phyloP scores from a whole-genome alignment of 2,329 filamentous ascomycete species.

The Aspergillus fumigatus region DNA sequence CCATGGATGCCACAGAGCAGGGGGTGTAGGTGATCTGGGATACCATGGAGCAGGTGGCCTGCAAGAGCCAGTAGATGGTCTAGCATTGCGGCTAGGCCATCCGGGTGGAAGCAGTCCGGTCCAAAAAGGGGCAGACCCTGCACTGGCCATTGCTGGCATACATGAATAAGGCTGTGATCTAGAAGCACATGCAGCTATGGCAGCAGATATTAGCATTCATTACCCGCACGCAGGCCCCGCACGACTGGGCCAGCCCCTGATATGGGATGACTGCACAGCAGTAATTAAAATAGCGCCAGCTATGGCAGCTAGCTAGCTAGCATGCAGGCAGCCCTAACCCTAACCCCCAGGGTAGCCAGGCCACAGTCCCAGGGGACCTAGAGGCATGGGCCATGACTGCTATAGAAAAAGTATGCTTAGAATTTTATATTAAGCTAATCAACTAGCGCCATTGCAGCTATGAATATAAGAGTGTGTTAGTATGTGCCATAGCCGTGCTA shows the following conservation, averaged over 20 bases:
- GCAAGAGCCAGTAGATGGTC: background rate
- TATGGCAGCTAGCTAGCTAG: too few species aligned
- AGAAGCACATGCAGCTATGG: background rate
- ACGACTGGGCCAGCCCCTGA: background rate
- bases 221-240: background rate
- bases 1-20: too few species aligned
- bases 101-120: background rate
- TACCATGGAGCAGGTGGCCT: background rate
- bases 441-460: too few species aligned
- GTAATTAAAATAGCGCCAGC: background rate
- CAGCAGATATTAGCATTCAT: conserved; percentile 4
- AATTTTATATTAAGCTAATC: too few species aligned
- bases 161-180: background rate
- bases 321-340: too few species aligned
- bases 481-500: background rate
- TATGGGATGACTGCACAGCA: background rate
- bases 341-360: too few species aligned
- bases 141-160: background rate
- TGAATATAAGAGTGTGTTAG: background rate
- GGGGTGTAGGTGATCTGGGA: too few species aligned
- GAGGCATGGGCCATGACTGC: background rate
- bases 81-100: background rate
- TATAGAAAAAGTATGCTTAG: background rate
- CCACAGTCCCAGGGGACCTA: too few species aligned
- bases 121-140: background rate